Evolutionary conservation across 1,284 basidiomycete genomes (phyloP).

Genomic region (Dichomitus squalens): DNA sequence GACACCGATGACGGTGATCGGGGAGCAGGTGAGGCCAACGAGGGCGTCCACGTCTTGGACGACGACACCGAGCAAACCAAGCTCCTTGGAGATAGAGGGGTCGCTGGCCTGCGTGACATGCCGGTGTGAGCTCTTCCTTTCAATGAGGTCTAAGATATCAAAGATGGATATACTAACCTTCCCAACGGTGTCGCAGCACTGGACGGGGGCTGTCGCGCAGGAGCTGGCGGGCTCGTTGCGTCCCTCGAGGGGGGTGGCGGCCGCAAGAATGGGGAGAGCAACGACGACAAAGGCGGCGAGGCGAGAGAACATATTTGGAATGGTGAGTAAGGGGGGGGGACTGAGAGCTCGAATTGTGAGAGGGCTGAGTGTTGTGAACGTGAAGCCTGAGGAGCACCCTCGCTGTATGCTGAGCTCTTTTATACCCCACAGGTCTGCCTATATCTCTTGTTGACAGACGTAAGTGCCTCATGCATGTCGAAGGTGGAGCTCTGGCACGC

Average conservation of each 20-base stretch:
- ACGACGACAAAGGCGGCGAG: constrained; percentile 13
- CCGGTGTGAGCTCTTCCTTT: neutral
- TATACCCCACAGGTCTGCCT: too few relatives aligned
- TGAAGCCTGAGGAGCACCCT: too few relatives aligned
- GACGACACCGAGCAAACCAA: constrained; percentile 25
- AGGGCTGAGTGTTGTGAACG: too few relatives aligned
- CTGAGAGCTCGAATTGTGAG: too few relatives aligned
- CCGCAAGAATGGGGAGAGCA: constrained; percentile 30
- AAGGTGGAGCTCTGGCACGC: too few relatives aligned
- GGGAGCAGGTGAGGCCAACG: constrained; percentile 25
- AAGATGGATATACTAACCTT: constrained; percentile 11
- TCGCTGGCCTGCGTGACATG: constrained; percentile 17
- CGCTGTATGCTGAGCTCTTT: too few relatives aligned
- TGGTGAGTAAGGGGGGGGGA: too few relatives aligned
- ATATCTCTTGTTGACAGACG: too few relatives aligned
- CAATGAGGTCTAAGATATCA: neutral
- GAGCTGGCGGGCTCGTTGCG: constrained; percentile 18
- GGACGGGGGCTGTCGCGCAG: constrained; percentile 31
- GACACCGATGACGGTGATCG: too few relatives aligned
- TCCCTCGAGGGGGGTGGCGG: constrained; percentile 24
- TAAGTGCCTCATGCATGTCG: too few relatives aligned
- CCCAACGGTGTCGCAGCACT: constrained; percentile 34
- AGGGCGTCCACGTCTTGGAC: constrained; percentile 17
- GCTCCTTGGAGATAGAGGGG: constrained; percentile 7
- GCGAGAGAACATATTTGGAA: constrained; percentile 23